Evolutionary conservation across 805 yeast species (phyloP).

Genomic region (Metschnikowia matae): DNA sequence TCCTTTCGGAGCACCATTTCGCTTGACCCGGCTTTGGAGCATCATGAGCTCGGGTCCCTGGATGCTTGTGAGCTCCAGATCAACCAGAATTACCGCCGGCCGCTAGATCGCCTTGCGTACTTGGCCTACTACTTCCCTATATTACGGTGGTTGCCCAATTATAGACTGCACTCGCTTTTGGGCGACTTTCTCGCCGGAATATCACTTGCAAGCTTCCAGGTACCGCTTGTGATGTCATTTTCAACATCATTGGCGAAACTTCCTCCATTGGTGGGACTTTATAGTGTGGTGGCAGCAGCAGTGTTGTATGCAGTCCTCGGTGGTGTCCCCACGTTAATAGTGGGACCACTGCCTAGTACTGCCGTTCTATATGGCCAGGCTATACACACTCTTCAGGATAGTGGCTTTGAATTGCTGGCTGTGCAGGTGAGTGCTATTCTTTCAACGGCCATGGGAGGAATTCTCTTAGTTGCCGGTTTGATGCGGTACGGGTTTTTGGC

Average conservation of each 20-base stretch:
- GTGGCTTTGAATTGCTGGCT: constrained; percentile 36
- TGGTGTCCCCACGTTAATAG: constrained; percentile 82
- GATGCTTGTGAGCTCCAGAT: constrained; percentile 4
- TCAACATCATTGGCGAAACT: constrained; percentile 82
- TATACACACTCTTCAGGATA: constrained; percentile 39
- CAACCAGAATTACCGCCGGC: constrained; percentile 6
- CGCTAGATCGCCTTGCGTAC: constrained; percentile 24
- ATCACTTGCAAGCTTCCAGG: constrained; percentile 32
- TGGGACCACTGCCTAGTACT: constrained; percentile 89
- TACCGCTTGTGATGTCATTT: constrained; percentile 58
- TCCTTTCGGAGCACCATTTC: constrained; percentile 20
- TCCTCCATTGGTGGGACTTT: constrained; percentile 75
- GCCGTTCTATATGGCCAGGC: constrained; percentile 80
- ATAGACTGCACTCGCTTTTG: constrained; percentile 14
- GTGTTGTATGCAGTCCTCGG: constrained; percentile 75
- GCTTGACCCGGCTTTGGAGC: constrained; percentile 16
- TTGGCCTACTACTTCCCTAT: constrained; percentile 31
- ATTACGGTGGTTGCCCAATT: constrained; percentile 29
- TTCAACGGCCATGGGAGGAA: constrained; percentile 17
- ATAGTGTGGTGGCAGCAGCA: constrained; percentile 74
- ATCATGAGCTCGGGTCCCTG: constrained; percentile 6
- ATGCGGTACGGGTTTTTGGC: constrained; percentile 85
- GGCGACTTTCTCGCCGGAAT: constrained; percentile 34
- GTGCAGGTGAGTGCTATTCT: constrained; percentile 20
- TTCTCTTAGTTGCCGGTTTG: constrained; percentile 30